Evolutionary conservation across 2,329 filamentous ascomycete genomes (phyloP).

Genomic region (Scolecobasidium constrictum): DNA sequence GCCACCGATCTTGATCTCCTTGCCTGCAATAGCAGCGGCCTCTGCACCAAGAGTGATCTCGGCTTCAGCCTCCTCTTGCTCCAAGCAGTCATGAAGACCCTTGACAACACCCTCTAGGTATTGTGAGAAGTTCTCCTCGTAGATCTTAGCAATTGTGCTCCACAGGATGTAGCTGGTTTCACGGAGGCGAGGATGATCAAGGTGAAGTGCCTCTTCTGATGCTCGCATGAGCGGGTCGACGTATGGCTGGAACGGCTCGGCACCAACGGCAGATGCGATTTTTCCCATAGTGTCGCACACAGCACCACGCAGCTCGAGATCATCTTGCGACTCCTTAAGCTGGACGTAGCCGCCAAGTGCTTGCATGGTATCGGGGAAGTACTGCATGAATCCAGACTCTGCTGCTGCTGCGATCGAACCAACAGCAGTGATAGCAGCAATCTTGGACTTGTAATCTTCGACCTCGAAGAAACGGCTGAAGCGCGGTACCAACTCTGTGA

Average conservation of each 20-base stretch:
- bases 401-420: constrained; percentile 84
- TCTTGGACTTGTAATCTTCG: constrained; percentile 81
- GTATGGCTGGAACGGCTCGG: constrained; percentile 79
- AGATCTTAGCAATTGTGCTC: constrained; percentile 90
- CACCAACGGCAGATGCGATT: constrained; percentile 79
- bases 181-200: constrained; percentile 82
- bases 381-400: constrained; percentile 75
- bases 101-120: constrained; percentile 71
- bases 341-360: constrained; percentile 74
- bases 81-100: constrained; percentile 72
- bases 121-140: constrained; percentile 70
- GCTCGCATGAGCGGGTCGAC: constrained; percentile 84
- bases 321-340: constrained; percentile 81
- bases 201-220: constrained; percentile 78
- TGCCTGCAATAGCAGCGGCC: constrained; percentile 61
- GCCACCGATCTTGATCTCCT: constrained; percentile 67
- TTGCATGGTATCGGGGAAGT: constrained; percentile 83
- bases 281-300: constrained; percentile 90
- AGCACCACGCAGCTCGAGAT: constrained; percentile 78
- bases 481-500: constrained; percentile 70
- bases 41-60: constrained; percentile 66
- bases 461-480: constrained; percentile 77
- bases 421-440: constrained; percentile 76
- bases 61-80: constrained; percentile 77
- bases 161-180: constrained; percentile 97